phyloP scores from a whole-genome alignment of 2,329 filamentous ascomycete genomes.

The Talaromyces sp. region DNA sequence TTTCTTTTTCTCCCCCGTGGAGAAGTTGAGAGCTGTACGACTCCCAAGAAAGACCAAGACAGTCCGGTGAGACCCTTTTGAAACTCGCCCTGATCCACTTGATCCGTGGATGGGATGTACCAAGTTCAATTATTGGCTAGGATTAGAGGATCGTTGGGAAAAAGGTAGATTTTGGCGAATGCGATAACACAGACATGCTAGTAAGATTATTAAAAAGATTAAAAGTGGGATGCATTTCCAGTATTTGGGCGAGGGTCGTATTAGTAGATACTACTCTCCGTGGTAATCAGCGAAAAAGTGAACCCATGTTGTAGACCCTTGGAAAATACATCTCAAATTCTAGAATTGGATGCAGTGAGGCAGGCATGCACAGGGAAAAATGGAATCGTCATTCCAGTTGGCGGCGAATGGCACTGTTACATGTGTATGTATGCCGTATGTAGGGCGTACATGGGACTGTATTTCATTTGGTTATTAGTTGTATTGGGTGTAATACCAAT shows the following conservation, averaged over 20 bases:
- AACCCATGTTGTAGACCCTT: no score
- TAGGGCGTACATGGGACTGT: not conserved
- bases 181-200: not conserved
- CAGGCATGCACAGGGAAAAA: no score
- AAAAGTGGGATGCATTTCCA: not conserved
- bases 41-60: not conserved
- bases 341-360: no score
- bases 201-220: not conserved
- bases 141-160: conserved; percentile 4
- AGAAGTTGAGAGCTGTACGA: not conserved
- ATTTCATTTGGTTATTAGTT: no score
- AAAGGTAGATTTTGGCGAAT: conserved; percentile 1
- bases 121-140: not conserved
- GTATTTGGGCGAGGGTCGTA: no score
- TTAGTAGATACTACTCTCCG: no score
- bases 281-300: no score
- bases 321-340: no score
- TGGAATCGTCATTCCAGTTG: no score
- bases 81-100: not conserved
- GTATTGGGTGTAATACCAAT: not conserved
- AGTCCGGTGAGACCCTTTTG: conserved; percentile 6
- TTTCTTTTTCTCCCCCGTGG: not conserved
- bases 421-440: not conserved
- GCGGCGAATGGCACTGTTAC: no score
- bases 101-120: not conserved